Conservation (phyloP, 1,284 basidiomycete genomes). For the Pyrrhoderma noxium region DNA sequence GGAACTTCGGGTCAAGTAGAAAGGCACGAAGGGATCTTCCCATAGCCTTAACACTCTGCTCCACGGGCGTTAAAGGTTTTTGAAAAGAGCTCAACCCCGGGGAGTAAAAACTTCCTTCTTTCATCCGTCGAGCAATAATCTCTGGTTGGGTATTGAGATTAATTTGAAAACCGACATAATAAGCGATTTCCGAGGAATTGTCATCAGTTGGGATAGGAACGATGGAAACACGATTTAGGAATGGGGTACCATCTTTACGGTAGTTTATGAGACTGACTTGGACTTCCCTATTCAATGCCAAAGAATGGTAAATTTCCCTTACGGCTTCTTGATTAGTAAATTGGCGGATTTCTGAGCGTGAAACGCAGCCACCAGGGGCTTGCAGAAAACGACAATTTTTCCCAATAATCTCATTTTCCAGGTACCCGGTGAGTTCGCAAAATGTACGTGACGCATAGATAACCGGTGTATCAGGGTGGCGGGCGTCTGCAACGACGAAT, state of each 20-base stretch:
- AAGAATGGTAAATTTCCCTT: constrained; percentile 55
- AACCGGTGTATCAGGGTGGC: constrained; percentile 73
- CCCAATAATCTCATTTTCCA: constrained; percentile 74
- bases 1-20: constrained; percentile 33
- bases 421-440: constrained; percentile 77
- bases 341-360: constrained; percentile 56
- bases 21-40: constrained; percentile 37
- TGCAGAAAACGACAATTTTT: constrained; percentile 86
- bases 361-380: constrained; percentile 61
- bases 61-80: constrained; percentile 3
- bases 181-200: constrained; percentile 42
- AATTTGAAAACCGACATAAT: constrained; percentile 90
- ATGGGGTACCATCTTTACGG: constrained; percentile 76
- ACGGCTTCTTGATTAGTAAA: constrained; percentile 70
- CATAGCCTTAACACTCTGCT: constrained; percentile 28
- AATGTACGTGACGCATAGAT: constrained; percentile 84
- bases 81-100: background rate
- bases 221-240: constrained; percentile 81
- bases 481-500: constrained; percentile 82
- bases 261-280: constrained; percentile 89
- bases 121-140: constrained; percentile 70
- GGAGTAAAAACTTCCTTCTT: constrained; percentile 61
- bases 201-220: constrained; percentile 62
- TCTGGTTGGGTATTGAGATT: constrained; percentile 85
- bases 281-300: constrained; percentile 74